Evolutionary conservation across 106 monocot species (phyloP).

Genomic region (Acorus calamus): DNA sequence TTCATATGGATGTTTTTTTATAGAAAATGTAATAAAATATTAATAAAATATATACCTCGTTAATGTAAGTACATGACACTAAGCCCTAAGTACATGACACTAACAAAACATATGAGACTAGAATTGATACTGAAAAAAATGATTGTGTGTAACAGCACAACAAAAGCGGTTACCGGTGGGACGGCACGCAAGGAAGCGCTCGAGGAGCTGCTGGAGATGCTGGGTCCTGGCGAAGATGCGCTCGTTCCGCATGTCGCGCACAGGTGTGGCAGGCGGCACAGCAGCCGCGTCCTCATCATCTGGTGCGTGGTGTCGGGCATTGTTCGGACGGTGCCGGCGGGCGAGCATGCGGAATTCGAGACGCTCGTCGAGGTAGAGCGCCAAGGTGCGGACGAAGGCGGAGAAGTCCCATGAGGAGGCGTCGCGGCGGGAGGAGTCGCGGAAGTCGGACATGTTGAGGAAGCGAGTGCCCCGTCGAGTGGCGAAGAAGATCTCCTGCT

Average conservation of each 20-base stretch:
- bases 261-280: slow-evolving; percentile 22
- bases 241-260: slow-evolving; percentile 55
- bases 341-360: slow-evolving; percentile 54
- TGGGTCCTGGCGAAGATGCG: slow-evolving; percentile 30
- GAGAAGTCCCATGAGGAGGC: slow-evolving; percentile 62
- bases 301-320: not conserved
- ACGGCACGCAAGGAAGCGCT: slow-evolving; percentile 68
- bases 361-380: slow-evolving; percentile 65
- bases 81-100: too few species aligned
- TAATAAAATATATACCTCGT: too few species aligned
- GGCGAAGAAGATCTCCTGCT: slow-evolving; percentile 80
- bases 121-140: too few species aligned
- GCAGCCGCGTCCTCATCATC: slow-evolving; percentile 17
- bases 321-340: slow-evolving; percentile 4
- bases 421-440: slow-evolving; percentile 43
- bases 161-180: slow-evolving; percentile 38
- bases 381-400: slow-evolving; percentile 67
- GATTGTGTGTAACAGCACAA: not conserved
- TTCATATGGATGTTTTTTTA: too few species aligned
- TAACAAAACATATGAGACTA: too few species aligned
- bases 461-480: slow-evolving; percentile 67
- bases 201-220: slow-evolving; percentile 59
- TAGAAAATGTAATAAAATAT: too few species aligned
- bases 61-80: too few species aligned
- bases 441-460: slow-evolving; percentile 79